phyloP scores from a whole-genome alignment of 179 eudicot genomes.

The Kewa caespitosa region DNA sequence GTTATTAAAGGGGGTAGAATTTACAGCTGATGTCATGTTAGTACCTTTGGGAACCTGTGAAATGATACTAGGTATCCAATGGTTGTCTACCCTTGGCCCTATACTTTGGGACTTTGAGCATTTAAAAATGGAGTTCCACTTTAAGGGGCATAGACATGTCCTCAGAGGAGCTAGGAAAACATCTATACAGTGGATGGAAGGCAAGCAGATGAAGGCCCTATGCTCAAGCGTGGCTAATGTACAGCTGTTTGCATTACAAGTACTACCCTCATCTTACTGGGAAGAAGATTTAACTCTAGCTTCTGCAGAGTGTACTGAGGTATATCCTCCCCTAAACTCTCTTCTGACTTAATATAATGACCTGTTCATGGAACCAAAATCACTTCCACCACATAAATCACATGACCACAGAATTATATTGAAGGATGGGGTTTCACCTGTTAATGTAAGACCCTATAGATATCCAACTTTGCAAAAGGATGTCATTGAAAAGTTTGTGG shows the following conservation, averaged over 20 bases:
- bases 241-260: too few species aligned
- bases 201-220: neutral
- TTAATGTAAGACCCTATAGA: conserved; percentile 12
- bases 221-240: too few species aligned
- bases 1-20: neutral
- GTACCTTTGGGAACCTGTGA: neutral
- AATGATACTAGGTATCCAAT: neutral
- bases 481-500: neutral
- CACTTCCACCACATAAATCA: neutral
- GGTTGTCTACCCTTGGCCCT: neutral
- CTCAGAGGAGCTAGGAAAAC: neutral
- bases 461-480: neutral
- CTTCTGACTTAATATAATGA: neutral
- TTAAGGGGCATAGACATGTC: neutral
- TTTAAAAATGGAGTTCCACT: neutral
- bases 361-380: neutral
- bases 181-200: neutral
- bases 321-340: neutral
- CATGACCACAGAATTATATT: neutral
- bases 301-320: too few species aligned
- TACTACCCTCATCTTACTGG: too few species aligned
- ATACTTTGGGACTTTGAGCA: neutral
- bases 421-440: neutral
- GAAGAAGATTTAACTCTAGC: too few species aligned
- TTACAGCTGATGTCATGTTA: neutral